Conservation (phyloP, 2,329 filamentous ascomycete genomes). For the Amesomyces nigricolor region DNA sequence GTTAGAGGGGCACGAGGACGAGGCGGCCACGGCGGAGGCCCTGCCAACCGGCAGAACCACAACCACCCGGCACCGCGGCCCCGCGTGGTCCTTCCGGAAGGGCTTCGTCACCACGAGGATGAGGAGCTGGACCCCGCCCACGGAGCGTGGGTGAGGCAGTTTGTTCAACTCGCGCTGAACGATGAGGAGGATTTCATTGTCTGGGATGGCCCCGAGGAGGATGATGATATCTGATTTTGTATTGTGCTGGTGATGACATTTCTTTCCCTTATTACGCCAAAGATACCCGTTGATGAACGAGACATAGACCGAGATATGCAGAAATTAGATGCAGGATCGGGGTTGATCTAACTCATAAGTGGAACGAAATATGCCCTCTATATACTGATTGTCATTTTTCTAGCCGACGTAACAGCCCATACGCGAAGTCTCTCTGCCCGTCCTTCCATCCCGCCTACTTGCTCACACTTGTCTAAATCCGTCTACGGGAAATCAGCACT, state of each 20-base stretch:
- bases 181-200: conserved; percentile 45
- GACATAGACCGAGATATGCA: not conserved
- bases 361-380: not conserved
- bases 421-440: no score
- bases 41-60: conserved; percentile 23
- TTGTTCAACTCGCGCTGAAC: conserved; percentile 49
- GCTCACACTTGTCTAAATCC: no score
- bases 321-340: not conserved
- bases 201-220: conserved; percentile 36
- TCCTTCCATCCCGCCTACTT: no score
- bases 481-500: no score
- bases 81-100: no score
- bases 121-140: conserved; percentile 41
- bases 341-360: not conserved
- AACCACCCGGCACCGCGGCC: conserved; percentile 4
- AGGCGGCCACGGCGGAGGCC: conserved; percentile 8
- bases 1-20: conserved; percentile 13
- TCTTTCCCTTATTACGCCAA: no score
- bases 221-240: conserved; percentile 14
- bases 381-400: no score
- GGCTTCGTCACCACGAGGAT: not conserved
- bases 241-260: not conserved
- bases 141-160: conserved; percentile 49
- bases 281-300: conserved; percentile 4
- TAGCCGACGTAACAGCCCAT: not conserved